Percentiles rank a stretch among this genome's conserved stretches.
phyloP scores from a whole-genome alignment of 208 protist species.

The Phytomonas sp. region DNA sequence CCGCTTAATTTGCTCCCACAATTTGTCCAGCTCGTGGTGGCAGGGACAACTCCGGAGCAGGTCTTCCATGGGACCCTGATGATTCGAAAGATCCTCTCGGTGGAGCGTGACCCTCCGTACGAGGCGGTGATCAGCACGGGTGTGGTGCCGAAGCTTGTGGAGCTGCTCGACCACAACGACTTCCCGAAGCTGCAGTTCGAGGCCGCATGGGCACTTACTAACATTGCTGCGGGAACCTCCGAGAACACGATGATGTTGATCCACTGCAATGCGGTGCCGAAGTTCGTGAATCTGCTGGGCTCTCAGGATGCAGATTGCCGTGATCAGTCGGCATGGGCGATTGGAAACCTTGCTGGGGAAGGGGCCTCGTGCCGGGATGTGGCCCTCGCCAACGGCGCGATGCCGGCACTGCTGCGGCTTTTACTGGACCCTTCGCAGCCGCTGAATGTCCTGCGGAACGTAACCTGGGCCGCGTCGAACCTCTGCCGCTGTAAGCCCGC shows the following conservation, averaged over 20 bases:
- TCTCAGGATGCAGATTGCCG: slow-evolving; percentile 89
- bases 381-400: slow-evolving; percentile 1
- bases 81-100: slow-evolving; percentile 84
- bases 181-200: slow-evolving; percentile 95
- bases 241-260: slow-evolving; percentile 92
- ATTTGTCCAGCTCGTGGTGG: slow-evolving; percentile 55
- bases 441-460: slow-evolving; percentile 85
- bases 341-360: slow-evolving; percentile 99
- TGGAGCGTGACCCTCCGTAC: slow-evolving; percentile 94
- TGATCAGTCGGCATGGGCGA: slow-evolving; percentile 98
- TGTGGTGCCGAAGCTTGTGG: slow-evolving; percentile 92
- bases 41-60: slow-evolving; percentile 29
- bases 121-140: slow-evolving; percentile 89
- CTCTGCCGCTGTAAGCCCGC: slow-evolving; percentile 96
- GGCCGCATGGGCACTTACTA: slow-evolving; percentile 97
- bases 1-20: slow-evolving; percentile 59
- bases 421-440: slow-evolving; percentile 43
- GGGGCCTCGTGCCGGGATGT: slow-evolving; percentile 33
- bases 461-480: slow-evolving; percentile 97
- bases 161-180: slow-evolving; percentile 82
- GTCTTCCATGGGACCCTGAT: slow-evolving; percentile 57
- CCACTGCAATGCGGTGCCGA: slow-evolving; percentile 88
- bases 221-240: slow-evolving; percentile 96
- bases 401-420: slow-evolving; percentile 8
- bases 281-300: slow-evolving; percentile 92